Base-by-base conservation (phyloP, 2,329 filamentous ascomycete species). In the Aschersonia sp. region DNA sequence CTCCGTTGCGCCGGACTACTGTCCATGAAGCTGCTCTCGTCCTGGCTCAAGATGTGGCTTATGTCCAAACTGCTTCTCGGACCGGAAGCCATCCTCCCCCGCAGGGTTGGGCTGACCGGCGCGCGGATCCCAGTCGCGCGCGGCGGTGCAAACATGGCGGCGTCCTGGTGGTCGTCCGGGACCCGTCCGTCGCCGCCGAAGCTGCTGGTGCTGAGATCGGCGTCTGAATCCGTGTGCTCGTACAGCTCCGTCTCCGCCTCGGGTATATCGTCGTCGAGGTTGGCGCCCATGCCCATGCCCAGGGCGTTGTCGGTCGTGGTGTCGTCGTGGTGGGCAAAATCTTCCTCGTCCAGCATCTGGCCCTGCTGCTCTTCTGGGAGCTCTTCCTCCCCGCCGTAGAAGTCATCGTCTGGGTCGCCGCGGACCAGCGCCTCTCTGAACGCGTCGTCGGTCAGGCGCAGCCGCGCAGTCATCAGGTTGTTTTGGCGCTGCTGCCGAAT, bases 201-300 rank as follows among this genome's bases (percentile, higher is more conserved):
- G 45, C 67, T 67, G 51, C 71, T 74, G 57, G 70, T 76, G 50
- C 64, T 72, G 46, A 79, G 54, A 46, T 81, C 79, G 7, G 72
- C 81, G 54, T 87, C 83, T 2, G 82, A 83, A 63, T 87, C 84
- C 7, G 84, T 87, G 59, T 87, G 83, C 67, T 88, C 83, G 66
- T 87, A 87, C 55, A 77, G 76, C 30, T 71, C 76, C 57, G 68
- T 69, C 56, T 78, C 75, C 8, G 72, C 79, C 50, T 84, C 80
- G 22, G 82, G 81, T 37, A 87, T 76, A 50, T 83, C 81, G 45
- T 79, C 81, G 59, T 87, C 83, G 41, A 87, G 68, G 58, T 87
- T 74, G n/a, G 73, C 78, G 46, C 76, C 79, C 75, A 83, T 81
- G 57, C 72, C 72, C 52, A 57, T 81, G 57, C 72, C 72, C 52